A percentile compares a stretch with the other conserved stretches of the same genome.
Conservation (phyloP, 306 rosid species). For the Ormosia semicastrata region DNA sequence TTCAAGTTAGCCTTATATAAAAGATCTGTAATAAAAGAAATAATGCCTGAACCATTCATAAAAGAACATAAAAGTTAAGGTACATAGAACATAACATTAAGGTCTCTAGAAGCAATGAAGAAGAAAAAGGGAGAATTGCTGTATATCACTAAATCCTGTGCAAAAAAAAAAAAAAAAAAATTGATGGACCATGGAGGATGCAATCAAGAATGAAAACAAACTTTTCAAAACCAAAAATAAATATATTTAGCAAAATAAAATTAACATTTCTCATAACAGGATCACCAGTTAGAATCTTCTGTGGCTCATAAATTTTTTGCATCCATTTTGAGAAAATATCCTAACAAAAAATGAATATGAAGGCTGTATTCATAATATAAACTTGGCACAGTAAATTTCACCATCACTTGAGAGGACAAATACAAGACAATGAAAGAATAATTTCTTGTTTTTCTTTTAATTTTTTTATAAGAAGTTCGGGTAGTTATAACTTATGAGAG, state of each 20-base stretch:
- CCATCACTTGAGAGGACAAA: neutral
- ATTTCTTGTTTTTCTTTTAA: neutral
- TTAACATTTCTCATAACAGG: neutral
- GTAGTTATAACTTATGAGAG: neutral
- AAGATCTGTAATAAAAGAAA: conserved; percentile 67
- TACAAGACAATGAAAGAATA: neutral
- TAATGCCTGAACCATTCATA: neutral
- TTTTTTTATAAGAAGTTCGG: neutral
- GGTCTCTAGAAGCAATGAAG: neutral
- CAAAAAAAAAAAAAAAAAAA: neutral
- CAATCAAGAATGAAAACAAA: neutral
- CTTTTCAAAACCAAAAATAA: neutral
- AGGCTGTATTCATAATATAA: neutral
- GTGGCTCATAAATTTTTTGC: neutral
- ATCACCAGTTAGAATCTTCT: neutral
- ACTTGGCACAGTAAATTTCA: neutral
- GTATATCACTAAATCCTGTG: neutral
- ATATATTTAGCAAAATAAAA: neutral
- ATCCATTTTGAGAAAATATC: neutral
- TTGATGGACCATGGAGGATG: neutral
- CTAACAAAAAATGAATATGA: neutral
- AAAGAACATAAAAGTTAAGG: conserved; percentile 17
- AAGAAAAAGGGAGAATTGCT: neutral
- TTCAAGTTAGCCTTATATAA: conserved; percentile 92
- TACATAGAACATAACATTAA: neutral